Evolutionary conservation across 768 basidiomycete species (phyloP), one percentile per base, ranked within the genome.

Genomic region (Hydnomerulius pinastri): DNA sequence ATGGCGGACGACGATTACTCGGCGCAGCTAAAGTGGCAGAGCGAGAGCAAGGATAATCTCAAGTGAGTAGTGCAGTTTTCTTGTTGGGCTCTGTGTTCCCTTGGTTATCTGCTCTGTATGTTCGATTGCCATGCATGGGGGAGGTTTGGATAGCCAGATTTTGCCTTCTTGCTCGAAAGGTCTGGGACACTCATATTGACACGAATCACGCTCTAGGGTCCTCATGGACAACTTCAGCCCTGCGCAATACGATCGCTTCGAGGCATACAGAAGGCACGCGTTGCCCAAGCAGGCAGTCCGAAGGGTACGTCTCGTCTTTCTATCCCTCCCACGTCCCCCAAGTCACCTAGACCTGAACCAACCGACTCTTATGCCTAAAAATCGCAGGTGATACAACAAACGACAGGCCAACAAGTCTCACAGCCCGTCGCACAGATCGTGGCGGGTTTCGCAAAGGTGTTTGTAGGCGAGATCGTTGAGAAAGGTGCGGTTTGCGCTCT

Each of bases 1-100:
- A 91, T 92, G 90, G 90, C 89, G 2, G 90, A 92, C 53, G 90
- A 92, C 54, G 90, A 92, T 55, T 92, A 90, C 66, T 90, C 89
- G 10, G 87, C 88, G 2, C 90, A 91, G 59, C 64, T 86, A 47
- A 85, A 85, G 4, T 91, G 84, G 82, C 86, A 91, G 70, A 90
- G 87, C 54, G 89, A 92, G 72, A 89, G 89, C 38, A 92, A 92
- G 58, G 89, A 90, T 63, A 92, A 92, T 63, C 72, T 92, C 24
- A 92, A 90, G 90, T 91, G 50, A 40, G 73, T 61, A 13, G 32
- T 28, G 60, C n/a, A n/a, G n/a, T n/a, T 57, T 32, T 46, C 27
- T 33, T 41, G 5, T 6, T 32, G 58, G 38, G 24, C 35, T 21
- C 9, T 33, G 9, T 17, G 1, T 25, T 23, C 2, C 18, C n/a